Base-by-base conservation (phyloP, 2,329 filamentous ascomycete genomes). In the Colletotrichum agaves region DNA sequence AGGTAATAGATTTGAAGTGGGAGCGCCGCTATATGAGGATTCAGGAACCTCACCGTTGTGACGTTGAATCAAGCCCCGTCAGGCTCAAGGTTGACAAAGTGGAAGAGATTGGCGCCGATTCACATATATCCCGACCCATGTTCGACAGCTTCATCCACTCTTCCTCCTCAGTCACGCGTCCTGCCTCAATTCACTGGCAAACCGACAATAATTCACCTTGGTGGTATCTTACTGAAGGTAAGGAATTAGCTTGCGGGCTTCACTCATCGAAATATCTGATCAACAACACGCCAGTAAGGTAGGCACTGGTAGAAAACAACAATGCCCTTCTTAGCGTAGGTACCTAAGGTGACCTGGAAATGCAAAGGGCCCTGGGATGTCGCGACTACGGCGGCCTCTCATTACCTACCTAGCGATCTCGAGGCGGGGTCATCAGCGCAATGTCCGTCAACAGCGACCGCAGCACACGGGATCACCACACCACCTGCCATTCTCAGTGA, bases 21-120 rank as follows among this genome's bases (percentile, higher is more conserved):
- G 21, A 63, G 23, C 6, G 27, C 27, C 27, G 27, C 27, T 27
- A 7, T 5, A 49, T 21, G 46, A 49, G 46, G 46, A 49, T 27
- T 49, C 46, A 37, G 60, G 37, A 62, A 46, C 39, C 41, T 56
- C 41, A 17, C 56, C 56, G 56, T 56, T 65, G 61, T 68, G 65
- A 68, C 64, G 64, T 67, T 63, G 64, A 67, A 67, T 67, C 64
- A 67, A 67, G 60, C 64, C 64, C 63, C 63, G 59, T 67, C 41
- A 27, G 39, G 27, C 17, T 21, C 53, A 59, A 50, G 50, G 64
- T 64, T 58, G 61, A 61, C 53, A 59, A 67, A 59, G n/a, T n/a
- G n/a, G 47, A 55, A 39, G 55, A 68, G 65, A 68, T 68, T 68
- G 65, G 61, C 55, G 65, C 65, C 65, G 65, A 67, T 67, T 67